Percentiles rank a stretch among this genome's conserved stretches.
Conservation (phyloP, 2,329 filamentous ascomycete species). For the Aureobasidium sp. region DNA sequence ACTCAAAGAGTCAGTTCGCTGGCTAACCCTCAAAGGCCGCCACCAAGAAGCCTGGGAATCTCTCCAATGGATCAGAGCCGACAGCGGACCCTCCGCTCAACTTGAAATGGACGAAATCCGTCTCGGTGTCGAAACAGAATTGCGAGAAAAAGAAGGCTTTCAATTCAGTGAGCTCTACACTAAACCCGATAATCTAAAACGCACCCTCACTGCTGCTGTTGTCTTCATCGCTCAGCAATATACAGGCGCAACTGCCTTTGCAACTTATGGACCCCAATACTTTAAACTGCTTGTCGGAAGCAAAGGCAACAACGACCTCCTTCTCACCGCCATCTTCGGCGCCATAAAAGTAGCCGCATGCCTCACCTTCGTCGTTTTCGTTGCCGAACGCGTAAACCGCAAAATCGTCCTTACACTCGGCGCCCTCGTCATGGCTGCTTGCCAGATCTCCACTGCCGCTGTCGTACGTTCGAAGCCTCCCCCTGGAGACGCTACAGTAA, state of each 20-base stretch:
- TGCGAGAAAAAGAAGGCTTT: constrained; percentile 36
- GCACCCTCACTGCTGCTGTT: constrained; percentile 35
- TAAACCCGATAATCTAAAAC: constrained; percentile 35
- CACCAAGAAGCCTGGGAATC: constrained; percentile 38
- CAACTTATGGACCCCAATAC: constrained; percentile 43
- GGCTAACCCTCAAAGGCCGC: constrained; percentile 40
- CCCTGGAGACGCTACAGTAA: constrained; percentile 20
- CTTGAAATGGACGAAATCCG: constrained; percentile 45
- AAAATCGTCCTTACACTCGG: constrained; percentile 25
- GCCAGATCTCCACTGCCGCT: constrained; percentile 25
- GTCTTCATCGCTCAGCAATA: constrained; percentile 46
- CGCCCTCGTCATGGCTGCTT: constrained; percentile 26
- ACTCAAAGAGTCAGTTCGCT: constrained; percentile 41
- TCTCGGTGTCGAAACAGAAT: constrained; percentile 37
- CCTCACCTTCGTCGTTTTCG: constrained; percentile 41
- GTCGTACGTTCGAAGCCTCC: constrained; percentile 23
- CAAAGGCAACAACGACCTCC: constrained; percentile 33
- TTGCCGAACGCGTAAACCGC: constrained; percentile 43
- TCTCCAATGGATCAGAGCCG: constrained; percentile 44
- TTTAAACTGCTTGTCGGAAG: constrained; percentile 42
- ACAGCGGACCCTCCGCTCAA: constrained; percentile 26
- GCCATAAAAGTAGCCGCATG: constrained; percentile 45
- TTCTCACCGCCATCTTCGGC: constrained; percentile 46
- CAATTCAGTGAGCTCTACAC: constrained; percentile 34
- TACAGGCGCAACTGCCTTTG: constrained; percentile 43